Evolutionary conservation across 2,329 filamentous ascomycete genomes (phyloP).

Genomic region (Xylariaceae sp.): DNA sequence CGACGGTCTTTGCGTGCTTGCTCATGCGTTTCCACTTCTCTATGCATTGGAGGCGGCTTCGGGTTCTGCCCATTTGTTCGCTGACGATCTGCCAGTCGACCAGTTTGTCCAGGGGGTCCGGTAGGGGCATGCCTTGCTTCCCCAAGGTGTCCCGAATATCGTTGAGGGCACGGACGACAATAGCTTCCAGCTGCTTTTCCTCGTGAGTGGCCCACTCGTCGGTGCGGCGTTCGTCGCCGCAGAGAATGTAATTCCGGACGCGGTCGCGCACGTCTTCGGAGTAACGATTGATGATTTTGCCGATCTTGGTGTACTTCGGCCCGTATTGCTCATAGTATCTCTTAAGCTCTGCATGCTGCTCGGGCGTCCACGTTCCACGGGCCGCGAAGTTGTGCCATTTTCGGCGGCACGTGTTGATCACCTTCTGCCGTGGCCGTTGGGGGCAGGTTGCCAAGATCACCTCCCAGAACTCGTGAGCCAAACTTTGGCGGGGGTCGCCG

Average conservation of each 20-base stretch:
- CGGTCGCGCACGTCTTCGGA: conserved; percentile 61
- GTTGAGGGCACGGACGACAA: conserved; percentile 46
- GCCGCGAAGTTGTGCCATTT: conserved; percentile 59
- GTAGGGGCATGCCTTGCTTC: background rate
- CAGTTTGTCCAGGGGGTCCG: conserved; percentile 39
- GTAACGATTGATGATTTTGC: conserved; percentile 53
- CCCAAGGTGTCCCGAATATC: conserved; percentile 32
- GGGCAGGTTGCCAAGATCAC: conserved; percentile 40
- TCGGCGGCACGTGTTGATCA: conserved; percentile 51
- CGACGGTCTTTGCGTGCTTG: too few species aligned
- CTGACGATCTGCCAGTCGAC: conserved; percentile 62
- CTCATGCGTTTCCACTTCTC: conserved; percentile 55
- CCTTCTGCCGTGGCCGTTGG: conserved; percentile 42
- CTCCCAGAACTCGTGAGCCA: conserved; percentile 40
- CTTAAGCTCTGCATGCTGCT: conserved; percentile 49
- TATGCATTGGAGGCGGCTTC: conserved; percentile 60
- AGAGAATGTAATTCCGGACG: conserved; percentile 60
- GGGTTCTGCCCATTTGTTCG: conserved; percentile 50
- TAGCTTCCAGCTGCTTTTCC: conserved; percentile 42
- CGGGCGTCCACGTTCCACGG: conserved; percentile 50
- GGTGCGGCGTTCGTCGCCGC: conserved; percentile 42
- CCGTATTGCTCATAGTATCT: conserved; percentile 38
- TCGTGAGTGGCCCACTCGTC: conserved; percentile 56
- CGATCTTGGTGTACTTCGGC: conserved; percentile 56
- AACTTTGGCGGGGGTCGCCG: conserved; percentile 13